Percentiles rank a stretch among this genome's conserved stretches.
These are phyloP conservation scores for Phaeosphaeria sp. DNA, from an alignment of 2,329 filamentous ascomycete species.

Conservation along the genomic window DNA sequence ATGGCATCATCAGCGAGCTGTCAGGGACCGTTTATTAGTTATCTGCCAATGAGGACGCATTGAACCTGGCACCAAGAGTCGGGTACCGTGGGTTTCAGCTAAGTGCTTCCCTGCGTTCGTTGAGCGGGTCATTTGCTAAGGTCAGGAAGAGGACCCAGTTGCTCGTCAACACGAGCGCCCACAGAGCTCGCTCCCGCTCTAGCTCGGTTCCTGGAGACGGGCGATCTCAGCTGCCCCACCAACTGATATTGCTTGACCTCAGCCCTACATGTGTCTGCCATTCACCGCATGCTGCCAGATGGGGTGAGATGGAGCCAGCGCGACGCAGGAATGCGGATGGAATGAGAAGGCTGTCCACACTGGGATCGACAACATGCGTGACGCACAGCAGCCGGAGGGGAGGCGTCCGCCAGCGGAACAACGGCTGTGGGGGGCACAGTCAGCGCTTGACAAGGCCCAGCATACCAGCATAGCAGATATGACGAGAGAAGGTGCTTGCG, in stretches of 20 bases:
- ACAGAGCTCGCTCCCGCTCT: constrained; percentile 6
- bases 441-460: constrained; percentile 10
- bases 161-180: constrained; percentile 8
- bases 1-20: neutral
- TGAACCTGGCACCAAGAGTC: neutral
- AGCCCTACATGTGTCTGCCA: constrained; percentile 3
- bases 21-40: neutral
- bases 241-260: constrained; percentile 1
- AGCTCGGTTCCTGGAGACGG: neutral
- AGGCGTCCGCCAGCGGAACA: constrained; percentile 12
- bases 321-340: neutral
- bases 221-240: neutral
- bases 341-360: neutral
- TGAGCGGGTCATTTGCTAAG: neutral
- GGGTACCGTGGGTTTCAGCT: neutral
- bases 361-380: neutral
- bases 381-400: constrained; percentile 1
- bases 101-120: neutral
- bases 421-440: constrained; percentile 19
- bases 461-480: constrained; percentile 4
- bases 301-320: neutral
- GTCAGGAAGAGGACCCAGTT: constrained; percentile 1
- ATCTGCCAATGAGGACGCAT: neutral
- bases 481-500: neutral
- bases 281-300: neutral